Base-by-base conservation (phyloP, 768 basidiomycete species). In the Gyrodon lividus region DNA sequence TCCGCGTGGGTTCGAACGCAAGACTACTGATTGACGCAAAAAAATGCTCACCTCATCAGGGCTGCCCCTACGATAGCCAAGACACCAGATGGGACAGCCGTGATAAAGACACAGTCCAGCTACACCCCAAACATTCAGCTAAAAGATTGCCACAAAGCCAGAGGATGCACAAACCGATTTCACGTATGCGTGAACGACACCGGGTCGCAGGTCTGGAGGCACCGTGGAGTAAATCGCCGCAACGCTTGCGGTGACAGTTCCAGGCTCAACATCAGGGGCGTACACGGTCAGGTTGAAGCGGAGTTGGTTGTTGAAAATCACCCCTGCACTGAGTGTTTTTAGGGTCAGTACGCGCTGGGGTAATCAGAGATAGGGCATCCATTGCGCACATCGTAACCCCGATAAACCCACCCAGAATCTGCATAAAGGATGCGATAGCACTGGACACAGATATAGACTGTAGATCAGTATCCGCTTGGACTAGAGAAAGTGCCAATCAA, bases 91-190 rank as follows among this genome's bases (percentile, higher is more conserved):
- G 58, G 55, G 3, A 56, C 55, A 1, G 48, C 47, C 28, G 49
- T 51, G 20, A 59, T 19, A 34, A 57, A 57, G 17, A 59, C 55
- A 17, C 46, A 57, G n/a, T 48, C 48, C 17, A 59, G 41, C 56
- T 52, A 13, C 14, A 16, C 16, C 19, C 24, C 24, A 50, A 35
- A 39, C 22, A n/a, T 6, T 43, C 31, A 28, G 41, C 52, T 35
- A 35, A n/a, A 23, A n/a, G n/a, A 23, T 14, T 16, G 2, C 4
- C 5, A 17, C 31, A 8, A 4, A 14, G 16, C 10, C 13, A 10
- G 7, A 34, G 4, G 6, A 20, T 23, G 16, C 6, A 45, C 45
- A 22, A 30, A 55, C 53, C 42, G 57, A 51, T 41, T 46, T 48
- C 22, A 59, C 45, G 10, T 59, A 53, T 20, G 57, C 59, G 17